phyloP scores from a whole-genome alignment of 495 filamentous ascomycete genomes.

The Xylaria bambusicola region DNA sequence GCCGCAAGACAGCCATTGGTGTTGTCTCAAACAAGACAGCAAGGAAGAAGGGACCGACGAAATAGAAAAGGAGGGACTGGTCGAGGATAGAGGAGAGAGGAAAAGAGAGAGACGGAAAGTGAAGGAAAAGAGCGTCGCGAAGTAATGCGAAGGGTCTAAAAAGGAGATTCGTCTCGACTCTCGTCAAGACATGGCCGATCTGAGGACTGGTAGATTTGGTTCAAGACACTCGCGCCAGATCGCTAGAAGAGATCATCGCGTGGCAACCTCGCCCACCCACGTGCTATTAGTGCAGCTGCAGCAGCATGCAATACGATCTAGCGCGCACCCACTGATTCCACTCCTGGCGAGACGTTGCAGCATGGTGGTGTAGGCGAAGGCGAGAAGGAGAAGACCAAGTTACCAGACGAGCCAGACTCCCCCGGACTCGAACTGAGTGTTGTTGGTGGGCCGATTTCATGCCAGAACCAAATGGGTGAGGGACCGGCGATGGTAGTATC shows the following conservation, averaged over 20 bases:
- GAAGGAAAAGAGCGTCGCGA: no score
- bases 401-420: no score
- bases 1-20: conserved; percentile 11
- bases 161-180: not conserved
- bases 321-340: not conserved
- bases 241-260: not conserved
- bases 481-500: no score
- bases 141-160: not conserved
- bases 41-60: not conserved
- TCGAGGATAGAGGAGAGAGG: not conserved
- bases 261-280: conserved; percentile 2
- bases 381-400: no score
- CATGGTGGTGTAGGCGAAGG: no score
- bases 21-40: not conserved
- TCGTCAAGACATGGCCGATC: not conserved
- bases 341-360: no score
- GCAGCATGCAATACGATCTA: not conserved
- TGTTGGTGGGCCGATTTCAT: no score
- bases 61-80: not conserved
- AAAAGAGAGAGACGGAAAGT: not conserved
- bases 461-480: no score
- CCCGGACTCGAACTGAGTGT: no score
- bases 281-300: no score
- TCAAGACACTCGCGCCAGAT: not conserved
- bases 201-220: no score